Percentiles rank a stretch among this genome's conserved stretches.
phyloP scores from a whole-genome alignment of 495 filamentous ascomycete genomes.

The Penicillium cataractarum region DNA sequence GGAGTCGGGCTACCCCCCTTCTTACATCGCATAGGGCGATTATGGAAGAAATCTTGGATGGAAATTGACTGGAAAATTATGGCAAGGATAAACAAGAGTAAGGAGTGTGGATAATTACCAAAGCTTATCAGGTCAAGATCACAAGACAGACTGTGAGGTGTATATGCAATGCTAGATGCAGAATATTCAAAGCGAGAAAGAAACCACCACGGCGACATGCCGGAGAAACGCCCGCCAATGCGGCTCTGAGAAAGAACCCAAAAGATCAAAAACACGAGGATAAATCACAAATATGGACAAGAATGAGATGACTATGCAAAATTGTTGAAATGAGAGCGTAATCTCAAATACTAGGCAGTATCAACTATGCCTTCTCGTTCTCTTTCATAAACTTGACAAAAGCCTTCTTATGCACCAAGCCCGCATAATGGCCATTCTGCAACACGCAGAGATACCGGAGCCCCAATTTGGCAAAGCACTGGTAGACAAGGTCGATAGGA shows the following conservation, averaged over 20 bases:
- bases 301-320: neutral
- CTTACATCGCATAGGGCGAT: neutral
- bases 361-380: conserved; percentile 55
- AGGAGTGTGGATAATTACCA: neutral
- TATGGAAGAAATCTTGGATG: neutral
- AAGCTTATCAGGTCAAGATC: neutral
- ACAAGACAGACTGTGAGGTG: neutral
- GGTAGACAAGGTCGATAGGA: conserved; percentile 94
- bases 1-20: neutral
- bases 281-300: neutral
- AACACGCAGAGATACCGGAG: conserved; percentile 91
- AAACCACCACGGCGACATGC: neutral
- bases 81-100: neutral
- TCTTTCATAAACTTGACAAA: conserved; percentile 95
- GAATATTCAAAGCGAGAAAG: neutral
- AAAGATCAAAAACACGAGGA: neutral
- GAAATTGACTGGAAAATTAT: neutral
- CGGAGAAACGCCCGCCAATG: conserved; percentile 6
- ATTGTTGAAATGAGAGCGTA: neutral
- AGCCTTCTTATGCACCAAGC: conserved; percentile 94
- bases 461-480: conserved; percentile 94
- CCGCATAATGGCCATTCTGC: conserved; percentile 80
- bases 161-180: conserved; percentile 7
- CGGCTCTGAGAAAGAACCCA: neutral
- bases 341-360: neutral